Percentiles rank a stretch among this genome's conserved stretches.
Conservation (phyloP, 2,329 filamentous ascomycete genomes). For the Knoxdaviesia proteae region DNA sequence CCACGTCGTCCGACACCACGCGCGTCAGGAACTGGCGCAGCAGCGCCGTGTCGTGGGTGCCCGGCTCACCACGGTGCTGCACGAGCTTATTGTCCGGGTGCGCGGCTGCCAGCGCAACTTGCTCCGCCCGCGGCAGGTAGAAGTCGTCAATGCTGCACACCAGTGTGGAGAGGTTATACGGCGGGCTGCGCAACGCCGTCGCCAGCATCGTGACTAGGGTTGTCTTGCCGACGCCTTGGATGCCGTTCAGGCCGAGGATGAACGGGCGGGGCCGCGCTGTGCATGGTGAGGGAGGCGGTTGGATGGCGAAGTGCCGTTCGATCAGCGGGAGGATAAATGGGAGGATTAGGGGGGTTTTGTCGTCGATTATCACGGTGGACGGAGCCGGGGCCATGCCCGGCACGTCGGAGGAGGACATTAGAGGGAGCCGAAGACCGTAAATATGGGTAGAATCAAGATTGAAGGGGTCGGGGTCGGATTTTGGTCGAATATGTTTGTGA, state of each 20-base stretch:
- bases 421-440: no score
- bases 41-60: slow-evolving; percentile 58
- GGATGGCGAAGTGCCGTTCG: slow-evolving; percentile 20
- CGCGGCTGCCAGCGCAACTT: slow-evolving; percentile 39
- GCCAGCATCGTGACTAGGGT: slow-evolving; percentile 56
- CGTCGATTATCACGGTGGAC: slow-evolving; percentile 35
- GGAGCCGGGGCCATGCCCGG: neutral
- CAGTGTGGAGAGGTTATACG: slow-evolving; percentile 39
- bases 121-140: slow-evolving; percentile 55
- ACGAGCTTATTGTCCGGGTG: slow-evolving; percentile 56
- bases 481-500: no score
- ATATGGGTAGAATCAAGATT: no score
- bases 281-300: slow-evolving; percentile 7
- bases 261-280: slow-evolving; percentile 36
- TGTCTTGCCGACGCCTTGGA: slow-evolving; percentile 85
- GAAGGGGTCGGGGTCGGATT: no score
- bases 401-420: no score
- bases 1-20: slow-evolving; percentile 37
- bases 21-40: slow-evolving; percentile 13
- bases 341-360: slow-evolving; percentile 59
- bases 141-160: slow-evolving; percentile 79
- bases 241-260: slow-evolving; percentile 72
- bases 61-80: slow-evolving; percentile 66
- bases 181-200: slow-evolving; percentile 34
- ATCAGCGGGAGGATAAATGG: slow-evolving; percentile 52